Evolutionary conservation across 441 rosid genomes (phyloP).

Genomic region (Eutrema salsugineum): DNA sequence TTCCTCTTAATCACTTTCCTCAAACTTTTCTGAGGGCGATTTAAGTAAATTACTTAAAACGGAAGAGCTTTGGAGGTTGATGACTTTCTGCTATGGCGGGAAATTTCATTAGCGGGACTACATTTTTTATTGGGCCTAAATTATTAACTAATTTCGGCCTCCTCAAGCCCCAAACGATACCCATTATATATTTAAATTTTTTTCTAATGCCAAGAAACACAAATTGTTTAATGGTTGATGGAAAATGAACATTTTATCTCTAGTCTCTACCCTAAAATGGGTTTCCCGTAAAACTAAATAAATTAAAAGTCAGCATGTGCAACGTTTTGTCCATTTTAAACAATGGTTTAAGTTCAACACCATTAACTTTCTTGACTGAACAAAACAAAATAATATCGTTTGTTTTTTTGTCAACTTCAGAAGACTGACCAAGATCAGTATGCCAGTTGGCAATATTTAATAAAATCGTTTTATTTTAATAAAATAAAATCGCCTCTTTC

Average conservation of each 20-base stretch:
- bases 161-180: background rate
- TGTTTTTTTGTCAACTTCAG: too few relatives aligned
- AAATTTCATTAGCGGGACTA: background rate
- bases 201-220: too few relatives aligned
- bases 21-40: background rate
- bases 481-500: background rate
- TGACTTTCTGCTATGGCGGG: slow-evolving; percentile 30
- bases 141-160: background rate
- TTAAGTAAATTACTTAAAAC: slow-evolving; percentile 19
- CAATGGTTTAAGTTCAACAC: background rate
- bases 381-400: background rate
- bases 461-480: background rate
- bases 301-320: background rate
- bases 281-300: background rate
- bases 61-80: slow-evolving; percentile 26
- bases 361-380: background rate
- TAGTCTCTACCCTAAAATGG: background rate
- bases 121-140: slow-evolving; percentile 4
- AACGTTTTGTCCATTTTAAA: background rate
- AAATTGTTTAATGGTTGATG: background rate
- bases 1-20: background rate
- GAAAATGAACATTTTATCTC: background rate
- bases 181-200: too few relatives aligned
- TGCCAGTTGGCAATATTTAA: too few relatives aligned
- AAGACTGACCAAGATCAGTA: too few relatives aligned